Evolutionary conservation across 768 basidiomycete genomes (phyloP), one percentile per base, ranked within the genome.

Genomic region (Tulasnella sp.): DNA sequence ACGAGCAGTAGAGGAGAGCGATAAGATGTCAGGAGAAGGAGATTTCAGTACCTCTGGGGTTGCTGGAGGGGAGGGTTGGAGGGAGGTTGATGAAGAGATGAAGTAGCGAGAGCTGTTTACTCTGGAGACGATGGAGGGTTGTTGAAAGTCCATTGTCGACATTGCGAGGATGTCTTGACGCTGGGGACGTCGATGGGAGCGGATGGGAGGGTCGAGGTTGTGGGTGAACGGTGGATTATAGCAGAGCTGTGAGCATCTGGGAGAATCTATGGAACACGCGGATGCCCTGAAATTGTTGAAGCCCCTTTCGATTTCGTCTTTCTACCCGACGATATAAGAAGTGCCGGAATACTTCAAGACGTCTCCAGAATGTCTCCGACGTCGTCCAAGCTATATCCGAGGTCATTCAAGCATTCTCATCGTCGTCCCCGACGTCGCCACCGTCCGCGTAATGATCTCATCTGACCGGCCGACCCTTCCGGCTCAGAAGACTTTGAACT

Each of bases 71-170:
- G 23, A 25, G 23, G 17, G 34, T 17, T 49, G 48, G 15, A 15
- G 27, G 46, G 42, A 35, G 43, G 46, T 19, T 23, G 42, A n/a
- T 19, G 55, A 41, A 17, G 42, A 57, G 40, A 57, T 45, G 42
- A 57, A 43, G 35, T 35, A 57, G 42, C 55, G 42, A 46, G 42
- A 46, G 34, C 42, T 32, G 41, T 43, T 46, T 27, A 55, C 35
- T 27, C 15, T 27, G 27, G 45, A n/a, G 31, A 57, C 42, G 55
- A 49, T 29, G 42, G 42, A 27, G 32, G 55, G 55, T 21, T 46
- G 55, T 17, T 45, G 55, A 21, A 55, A 36, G 53, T 27, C 32
- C 27, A 46, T 7, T 27, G 48, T 27, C 5, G 50, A 39, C 32
- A 52, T 36, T 31, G 34, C 8, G 25, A 12, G 50, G 15, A n/a